phyloP scores from a whole-genome alignment of 768 basidiomycete species.

The Lentinus brumalis region DNA sequence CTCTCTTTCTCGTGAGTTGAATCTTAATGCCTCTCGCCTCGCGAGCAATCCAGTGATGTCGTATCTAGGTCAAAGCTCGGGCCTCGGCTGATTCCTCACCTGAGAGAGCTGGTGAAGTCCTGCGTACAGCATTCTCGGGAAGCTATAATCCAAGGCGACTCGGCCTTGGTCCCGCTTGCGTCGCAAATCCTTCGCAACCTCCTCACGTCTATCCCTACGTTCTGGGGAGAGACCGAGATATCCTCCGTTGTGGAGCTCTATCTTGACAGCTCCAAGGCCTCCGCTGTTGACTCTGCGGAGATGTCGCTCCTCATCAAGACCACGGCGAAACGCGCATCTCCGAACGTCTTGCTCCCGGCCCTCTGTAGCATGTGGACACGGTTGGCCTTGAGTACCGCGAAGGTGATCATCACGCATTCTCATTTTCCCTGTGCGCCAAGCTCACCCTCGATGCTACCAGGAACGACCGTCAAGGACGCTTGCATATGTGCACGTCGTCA shows the following conservation, averaged over 20 bases:
- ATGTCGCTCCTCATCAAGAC: slow-evolving; percentile 58
- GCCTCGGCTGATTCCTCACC: slow-evolving; percentile 85
- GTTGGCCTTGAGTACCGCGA: not conserved
- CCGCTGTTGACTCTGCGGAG: slow-evolving; percentile 32
- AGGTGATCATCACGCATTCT: not conserved
- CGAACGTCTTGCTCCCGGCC: slow-evolving; percentile 67
- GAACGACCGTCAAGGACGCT: slow-evolving; percentile 20
- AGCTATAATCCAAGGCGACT: slow-evolving; percentile 15
- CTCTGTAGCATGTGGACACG: slow-evolving; percentile 59
- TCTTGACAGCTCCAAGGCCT: slow-evolving; percentile 41
- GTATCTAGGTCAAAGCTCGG: slow-evolving; percentile 69
- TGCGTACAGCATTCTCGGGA: slow-evolving; percentile 37
- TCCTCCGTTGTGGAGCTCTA: slow-evolving; percentile 57
- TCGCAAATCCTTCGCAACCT: slow-evolving; percentile 65
- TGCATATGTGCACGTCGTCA: slow-evolving; percentile 71
- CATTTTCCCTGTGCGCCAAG: not conserved
- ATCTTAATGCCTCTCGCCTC: too few relatives aligned
- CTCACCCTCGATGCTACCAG: not conserved
- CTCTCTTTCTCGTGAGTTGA: slow-evolving; percentile 70
- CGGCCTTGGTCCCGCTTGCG: slow-evolving; percentile 38
- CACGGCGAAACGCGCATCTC: slow-evolving; percentile 69
- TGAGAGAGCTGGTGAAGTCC: slow-evolving; percentile 68
- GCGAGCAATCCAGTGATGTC: not conserved
- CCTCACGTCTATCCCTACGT: slow-evolving; percentile 75
- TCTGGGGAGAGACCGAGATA: slow-evolving; percentile 71